A percentile compares a stretch with the other conserved stretches of the same genome.
Evolutionary conservation across 2,329 filamentous ascomycete species (phyloP).

Genomic region (Diaporthe nobilis): DNA sequence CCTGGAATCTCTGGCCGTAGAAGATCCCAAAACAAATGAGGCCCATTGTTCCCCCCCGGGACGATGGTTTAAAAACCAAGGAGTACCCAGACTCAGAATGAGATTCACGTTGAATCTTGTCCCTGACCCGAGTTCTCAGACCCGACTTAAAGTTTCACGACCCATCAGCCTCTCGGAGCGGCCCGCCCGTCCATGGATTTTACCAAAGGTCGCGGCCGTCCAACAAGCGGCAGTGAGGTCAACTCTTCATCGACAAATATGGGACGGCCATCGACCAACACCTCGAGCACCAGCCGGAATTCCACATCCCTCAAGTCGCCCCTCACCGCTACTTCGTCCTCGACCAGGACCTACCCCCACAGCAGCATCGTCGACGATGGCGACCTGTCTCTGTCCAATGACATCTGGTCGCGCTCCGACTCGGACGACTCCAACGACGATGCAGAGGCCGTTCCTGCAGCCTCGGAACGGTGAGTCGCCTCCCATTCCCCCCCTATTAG

Average conservation of each 20-base stretch:
- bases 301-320: constrained; percentile 18
- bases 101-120: neutral
- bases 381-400: constrained; percentile 24
- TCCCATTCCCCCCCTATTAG: constrained; percentile 5
- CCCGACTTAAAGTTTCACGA: constrained; percentile 16
- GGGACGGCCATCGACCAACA: constrained; percentile 32
- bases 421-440: constrained; percentile 45
- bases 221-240: constrained; percentile 19
- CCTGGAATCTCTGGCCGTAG: constrained; percentile 21
- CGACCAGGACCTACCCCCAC: constrained; percentile 37
- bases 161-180: constrained; percentile 26
- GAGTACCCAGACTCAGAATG: constrained; percentile 22
- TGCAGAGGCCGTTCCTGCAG: neutral
- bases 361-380: constrained; percentile 36
- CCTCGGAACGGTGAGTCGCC: constrained; percentile 30
- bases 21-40: constrained; percentile 12
- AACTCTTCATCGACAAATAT: constrained; percentile 16
- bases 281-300: constrained; percentile 30
- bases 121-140: constrained; percentile 5
- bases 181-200: constrained; percentile 31
- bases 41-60: neutral
- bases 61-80: constrained; percentile 23
- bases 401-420: constrained; percentile 46
- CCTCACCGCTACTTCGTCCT: constrained; percentile 44
- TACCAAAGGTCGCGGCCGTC: constrained; percentile 22